phyloP scores from a whole-genome alignment of 768 basidiomycete genomes.

The Boletus tylopilopsis region DNA sequence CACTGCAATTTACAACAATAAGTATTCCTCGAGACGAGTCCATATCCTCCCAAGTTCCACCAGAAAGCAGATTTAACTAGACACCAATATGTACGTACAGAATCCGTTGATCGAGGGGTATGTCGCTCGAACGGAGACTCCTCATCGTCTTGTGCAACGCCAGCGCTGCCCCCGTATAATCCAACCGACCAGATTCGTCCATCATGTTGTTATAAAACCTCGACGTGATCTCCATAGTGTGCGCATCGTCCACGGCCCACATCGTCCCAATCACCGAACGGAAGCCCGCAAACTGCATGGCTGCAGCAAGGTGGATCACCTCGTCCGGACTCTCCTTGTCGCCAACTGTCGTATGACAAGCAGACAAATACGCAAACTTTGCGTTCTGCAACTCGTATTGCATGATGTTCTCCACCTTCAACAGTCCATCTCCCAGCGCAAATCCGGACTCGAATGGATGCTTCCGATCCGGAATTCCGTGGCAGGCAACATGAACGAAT shows the following conservation, averaged over 20 bases:
- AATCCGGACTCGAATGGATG: background rate
- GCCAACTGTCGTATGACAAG: background rate
- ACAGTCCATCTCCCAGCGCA: background rate
- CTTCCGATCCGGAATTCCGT: conserved; percentile 8
- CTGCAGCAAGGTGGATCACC: background rate
- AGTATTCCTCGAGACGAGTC: too few species aligned
- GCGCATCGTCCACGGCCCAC: background rate
- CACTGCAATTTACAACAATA: too few species aligned
- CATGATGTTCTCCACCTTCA: background rate
- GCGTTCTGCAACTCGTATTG: background rate
- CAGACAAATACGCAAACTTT: conserved; percentile 2
- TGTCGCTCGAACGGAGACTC: background rate
- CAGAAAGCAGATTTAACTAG: too few species aligned
- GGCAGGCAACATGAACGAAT: conserved; percentile 18
- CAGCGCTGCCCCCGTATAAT: background rate
- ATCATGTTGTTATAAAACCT: background rate
- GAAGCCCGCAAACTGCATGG: background rate
- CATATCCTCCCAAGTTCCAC: too few species aligned
- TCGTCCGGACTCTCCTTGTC: background rate
- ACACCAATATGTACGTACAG: background rate
- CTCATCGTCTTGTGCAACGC: background rate
- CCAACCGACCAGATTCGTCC: background rate
- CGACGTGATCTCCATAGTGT: background rate
- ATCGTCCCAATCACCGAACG: background rate
- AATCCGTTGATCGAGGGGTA: background rate